Conservation (phyloP, 148 eudicot genomes). For the Diospyros kaki region DNA sequence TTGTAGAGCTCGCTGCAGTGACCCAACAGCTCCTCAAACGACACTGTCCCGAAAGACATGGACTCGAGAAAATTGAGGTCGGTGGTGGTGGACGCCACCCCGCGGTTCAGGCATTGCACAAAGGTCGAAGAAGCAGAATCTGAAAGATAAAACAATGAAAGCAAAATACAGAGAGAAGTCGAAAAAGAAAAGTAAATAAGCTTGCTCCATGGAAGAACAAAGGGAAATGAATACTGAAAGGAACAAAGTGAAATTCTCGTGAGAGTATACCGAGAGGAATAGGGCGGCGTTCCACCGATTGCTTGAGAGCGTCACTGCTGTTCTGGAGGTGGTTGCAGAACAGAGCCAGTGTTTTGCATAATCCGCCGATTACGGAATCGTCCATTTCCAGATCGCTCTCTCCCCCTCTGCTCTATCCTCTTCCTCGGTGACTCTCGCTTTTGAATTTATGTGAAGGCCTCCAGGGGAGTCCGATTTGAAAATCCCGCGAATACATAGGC, state of each 20-base stretch:
- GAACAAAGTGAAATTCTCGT: too few relatives aligned
- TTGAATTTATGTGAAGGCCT: too few relatives aligned
- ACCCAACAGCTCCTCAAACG: constrained; percentile 92
- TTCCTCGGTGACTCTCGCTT: too few relatives aligned
- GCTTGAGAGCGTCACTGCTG: constrained; percentile 61
- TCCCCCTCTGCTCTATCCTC: too few relatives aligned
- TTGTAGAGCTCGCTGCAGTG: constrained; percentile 73
- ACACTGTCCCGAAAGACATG: constrained; percentile 74
- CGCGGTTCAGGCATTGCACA: constrained; percentile 61
- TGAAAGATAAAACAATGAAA: constrained; percentile 12
- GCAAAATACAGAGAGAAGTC: background rate
- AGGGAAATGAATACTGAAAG: background rate
- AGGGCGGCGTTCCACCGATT: constrained; percentile 81
- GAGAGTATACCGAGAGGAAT: constrained; percentile 62
- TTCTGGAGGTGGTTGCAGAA: constrained; percentile 73
- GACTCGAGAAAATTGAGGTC: constrained; percentile 79
- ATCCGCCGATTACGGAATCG: background rate
- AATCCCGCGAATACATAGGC: too few relatives aligned
- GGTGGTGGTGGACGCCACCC: constrained; percentile 37
- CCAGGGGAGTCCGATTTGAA: too few relatives aligned
- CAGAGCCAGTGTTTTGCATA: constrained; percentile 41
- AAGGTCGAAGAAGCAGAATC: constrained; percentile 90
- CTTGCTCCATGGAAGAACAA: too few relatives aligned
- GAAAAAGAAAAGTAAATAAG: background rate
- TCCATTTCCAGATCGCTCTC: background rate